Evolutionary conservation across 2,329 filamentous ascomycete genomes (phyloP).

Genomic region (Phaeosphaeria sp.): DNA sequence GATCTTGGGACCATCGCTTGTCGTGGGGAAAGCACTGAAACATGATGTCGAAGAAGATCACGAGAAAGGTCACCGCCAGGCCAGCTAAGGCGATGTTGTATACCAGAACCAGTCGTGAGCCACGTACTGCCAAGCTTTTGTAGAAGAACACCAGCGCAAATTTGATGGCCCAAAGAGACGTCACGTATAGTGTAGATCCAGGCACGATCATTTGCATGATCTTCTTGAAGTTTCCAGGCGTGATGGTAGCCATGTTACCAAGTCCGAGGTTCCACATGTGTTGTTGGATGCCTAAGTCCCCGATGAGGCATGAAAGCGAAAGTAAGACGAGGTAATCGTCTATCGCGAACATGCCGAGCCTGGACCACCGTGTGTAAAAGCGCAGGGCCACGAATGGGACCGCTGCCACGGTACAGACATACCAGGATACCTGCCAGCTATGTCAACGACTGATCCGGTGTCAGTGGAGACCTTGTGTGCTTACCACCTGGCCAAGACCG

Average conservation of each 20-base stretch:
- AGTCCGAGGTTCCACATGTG: conserved; percentile 44
- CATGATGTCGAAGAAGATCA: conserved; percentile 50
- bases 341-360: conserved; percentile 34
- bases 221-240: conserved; percentile 24
- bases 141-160: conserved; percentile 53
- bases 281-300: conserved; percentile 43
- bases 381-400: conserved; percentile 37
- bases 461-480: neutral
- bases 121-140: conserved; percentile 48
- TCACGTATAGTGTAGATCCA: conserved; percentile 51
- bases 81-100: conserved; percentile 48
- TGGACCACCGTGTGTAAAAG: conserved; percentile 36
- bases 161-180: conserved; percentile 53
- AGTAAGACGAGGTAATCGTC: conserved; percentile 43
- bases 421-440: conserved; percentile 37
- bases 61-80: conserved; percentile 37
- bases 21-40: conserved; percentile 50
- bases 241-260: conserved; percentile 24
- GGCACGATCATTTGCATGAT: conserved; percentile 50
- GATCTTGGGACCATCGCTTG: conserved; percentile 32
- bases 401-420: conserved; percentile 42
- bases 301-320: conserved; percentile 39
- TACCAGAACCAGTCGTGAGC: conserved; percentile 45
- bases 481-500: conserved; percentile 32
- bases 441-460: conserved; percentile 5